Evolutionary conservation across 1,284 basidiomycete genomes (phyloP).

Genomic region (Fomes fomentarius): DNA sequence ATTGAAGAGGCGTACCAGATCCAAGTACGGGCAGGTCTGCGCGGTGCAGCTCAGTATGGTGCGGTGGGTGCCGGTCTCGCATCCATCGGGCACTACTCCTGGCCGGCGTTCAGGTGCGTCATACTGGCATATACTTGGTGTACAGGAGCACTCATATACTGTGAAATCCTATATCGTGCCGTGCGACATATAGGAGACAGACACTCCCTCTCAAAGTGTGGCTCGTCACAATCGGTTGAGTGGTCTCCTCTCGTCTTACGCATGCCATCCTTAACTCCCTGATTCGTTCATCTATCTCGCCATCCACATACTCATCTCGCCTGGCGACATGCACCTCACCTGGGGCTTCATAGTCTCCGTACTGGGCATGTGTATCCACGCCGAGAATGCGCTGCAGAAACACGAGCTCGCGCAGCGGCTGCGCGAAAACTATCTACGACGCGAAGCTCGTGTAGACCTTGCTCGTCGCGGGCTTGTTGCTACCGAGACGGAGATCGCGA

Average conservation of each 20-base stretch:
- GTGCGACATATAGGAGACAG: constrained; percentile 56
- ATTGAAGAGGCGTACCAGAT: constrained; percentile 33
- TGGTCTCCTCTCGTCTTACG: constrained; percentile 20
- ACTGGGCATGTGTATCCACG: constrained; percentile 73
- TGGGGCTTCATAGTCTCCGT: constrained; percentile 49
- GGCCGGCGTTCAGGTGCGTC: constrained; percentile 75
- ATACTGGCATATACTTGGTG: background rate
- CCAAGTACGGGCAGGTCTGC: constrained; percentile 27
- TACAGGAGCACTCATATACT: background rate
- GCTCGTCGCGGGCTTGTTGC: constrained; percentile 74
- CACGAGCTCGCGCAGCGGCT: constrained; percentile 70
- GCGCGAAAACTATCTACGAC: constrained; percentile 70
- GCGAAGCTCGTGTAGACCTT: constrained; percentile 76
- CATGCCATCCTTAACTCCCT: no score
- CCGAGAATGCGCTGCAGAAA: constrained; percentile 73
- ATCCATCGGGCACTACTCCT: constrained; percentile 71
- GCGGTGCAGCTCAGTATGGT: constrained; percentile 63
- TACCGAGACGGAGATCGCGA: constrained; percentile 82
- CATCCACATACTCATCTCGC: background rate
- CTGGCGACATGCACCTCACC: background rate
- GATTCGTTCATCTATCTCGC: no score
- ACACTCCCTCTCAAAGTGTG: constrained; percentile 83
- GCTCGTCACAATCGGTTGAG: constrained; percentile 58
- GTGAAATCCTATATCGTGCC: background rate
- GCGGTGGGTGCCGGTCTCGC: constrained; percentile 62